phyloP scores from a whole-genome alignment of 1,139 yeast genomes.

The Entelexis sorbosivorans region DNA sequence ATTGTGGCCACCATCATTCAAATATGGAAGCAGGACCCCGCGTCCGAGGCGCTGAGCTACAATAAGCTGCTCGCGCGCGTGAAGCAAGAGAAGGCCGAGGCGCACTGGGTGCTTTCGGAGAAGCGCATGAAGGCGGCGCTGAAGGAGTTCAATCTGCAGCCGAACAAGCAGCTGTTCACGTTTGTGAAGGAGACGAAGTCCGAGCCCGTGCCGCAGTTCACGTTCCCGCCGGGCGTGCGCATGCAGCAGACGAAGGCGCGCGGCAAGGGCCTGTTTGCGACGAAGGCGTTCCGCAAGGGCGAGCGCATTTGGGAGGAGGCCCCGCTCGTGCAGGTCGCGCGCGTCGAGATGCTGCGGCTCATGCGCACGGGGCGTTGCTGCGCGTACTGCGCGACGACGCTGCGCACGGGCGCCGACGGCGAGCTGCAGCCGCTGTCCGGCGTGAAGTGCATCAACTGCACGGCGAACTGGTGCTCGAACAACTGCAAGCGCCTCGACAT shows the following conservation, averaged over 20 bases:
- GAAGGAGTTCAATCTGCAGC: conserved; percentile 40
- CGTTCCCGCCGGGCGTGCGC: conserved; percentile 46
- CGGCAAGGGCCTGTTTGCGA: conserved; percentile 32
- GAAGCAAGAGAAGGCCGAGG: conserved; percentile 38
- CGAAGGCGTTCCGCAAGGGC: conserved; percentile 36
- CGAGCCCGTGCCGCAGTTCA: conserved; percentile 39
- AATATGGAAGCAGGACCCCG: conserved; percentile 60
- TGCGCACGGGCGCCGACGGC: conserved; percentile 34
- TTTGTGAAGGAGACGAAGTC: conserved; percentile 35
- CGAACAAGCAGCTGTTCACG: conserved; percentile 32
- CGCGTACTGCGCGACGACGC: conserved; percentile 60
- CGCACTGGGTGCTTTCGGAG: conserved; percentile 53
- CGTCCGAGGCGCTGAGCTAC: conserved; percentile 48
- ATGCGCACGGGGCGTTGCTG: conserved; percentile 65
- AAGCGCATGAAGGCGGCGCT: conserved; percentile 45
- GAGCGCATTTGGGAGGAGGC: conserved; percentile 47
- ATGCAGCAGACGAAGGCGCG: conserved; percentile 34
- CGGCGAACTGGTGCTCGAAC: conserved; percentile 61
- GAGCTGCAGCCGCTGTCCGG: conserved; percentile 49
- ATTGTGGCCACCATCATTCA: conserved; percentile 51
- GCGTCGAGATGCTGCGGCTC: conserved; percentile 54
- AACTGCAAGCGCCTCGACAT: conserved; percentile 46
- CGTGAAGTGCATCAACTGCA: conserved; percentile 39
- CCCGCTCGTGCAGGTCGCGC: conserved; percentile 61
- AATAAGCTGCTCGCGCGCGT: conserved; percentile 45